Percentiles rank a stretch among this genome's conserved stretches.
These are phyloP conservation scores for Deinandra increscens DNA, from an alignment of 129 eudicot genomes.

Conservation along the genomic window DNA sequence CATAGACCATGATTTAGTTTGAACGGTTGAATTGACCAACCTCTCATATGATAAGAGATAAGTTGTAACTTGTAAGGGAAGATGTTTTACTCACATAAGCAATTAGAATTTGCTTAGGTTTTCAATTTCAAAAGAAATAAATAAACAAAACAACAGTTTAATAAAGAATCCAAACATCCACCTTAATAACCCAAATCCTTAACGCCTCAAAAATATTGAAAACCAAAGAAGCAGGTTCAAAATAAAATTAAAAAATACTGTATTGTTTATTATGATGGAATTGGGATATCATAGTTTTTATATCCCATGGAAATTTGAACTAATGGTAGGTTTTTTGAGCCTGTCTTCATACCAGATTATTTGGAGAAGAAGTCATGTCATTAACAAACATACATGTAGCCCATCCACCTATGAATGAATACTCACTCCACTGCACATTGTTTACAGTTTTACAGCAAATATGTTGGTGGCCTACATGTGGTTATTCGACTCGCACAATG, in stretches of 20 bases:
- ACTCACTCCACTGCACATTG: conserved; percentile 27
- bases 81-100: no score
- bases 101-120: not conserved
- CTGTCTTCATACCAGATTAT: conserved; percentile 9
- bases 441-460: conserved; percentile 25
- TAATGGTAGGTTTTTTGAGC: conserved; percentile 6
- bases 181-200: no score
- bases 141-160: not conserved
- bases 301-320: not conserved
- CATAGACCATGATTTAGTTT: no score
- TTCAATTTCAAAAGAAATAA: not conserved
- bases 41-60: no score
- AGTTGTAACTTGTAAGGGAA: no score
- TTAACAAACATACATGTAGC: conserved; percentile 20
- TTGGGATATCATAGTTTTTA: not conserved
- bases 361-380: not conserved
- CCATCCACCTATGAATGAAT: conserved; percentile 20
- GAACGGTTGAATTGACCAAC: no score
- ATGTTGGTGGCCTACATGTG: not conserved
- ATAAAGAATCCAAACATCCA: no score
- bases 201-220: not conserved
- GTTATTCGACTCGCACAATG: conserved; percentile 37
- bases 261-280: not conserved
- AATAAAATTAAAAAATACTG: not conserved
- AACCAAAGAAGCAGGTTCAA: not conserved